Base-by-base conservation (phyloP, 352 stramenopile genomes). In the Phytophthora sp. region DNA sequence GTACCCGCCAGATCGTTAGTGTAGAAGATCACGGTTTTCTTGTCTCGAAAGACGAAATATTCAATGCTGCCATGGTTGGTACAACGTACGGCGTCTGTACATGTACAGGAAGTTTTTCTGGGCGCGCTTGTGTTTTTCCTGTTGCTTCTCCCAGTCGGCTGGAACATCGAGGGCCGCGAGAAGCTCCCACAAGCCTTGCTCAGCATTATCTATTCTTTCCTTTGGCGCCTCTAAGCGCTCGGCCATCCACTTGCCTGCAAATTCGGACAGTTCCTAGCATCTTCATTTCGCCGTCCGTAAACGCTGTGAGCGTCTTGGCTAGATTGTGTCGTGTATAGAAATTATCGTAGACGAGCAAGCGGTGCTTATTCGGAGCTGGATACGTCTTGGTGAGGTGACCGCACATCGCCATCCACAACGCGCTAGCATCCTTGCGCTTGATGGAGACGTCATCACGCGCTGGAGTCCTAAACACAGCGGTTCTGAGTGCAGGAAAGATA, bases 81-180 rank as follows among this genome's bases (percentile, higher is more conserved):
- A n/a, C 10, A 8, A 31, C 5, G 42, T 61, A 61, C 3, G 15
- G 7, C 2, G 51, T 59, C 21, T 59, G 51, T 2, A 26, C 18
- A 13, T 50, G 21, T 0, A 4, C 18, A 3, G 41, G 41, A 1
- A 61, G n/a, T 58, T 58, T 13, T 58, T 42, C 0, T 57, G 23
- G 3, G 34, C 49, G 21, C 54, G 17, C 5, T 62, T 53, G 26
- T 62, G 54, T 23, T 52, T 54, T n/a, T 62, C 43, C 26, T 62
- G 42, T 5, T 44, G 34, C 44, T 56, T 50, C 28, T 55, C 44
- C 37, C 43, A 55, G 10, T 1, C 44, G 0, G n/a, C 1, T 2
- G 35, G 5, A n/a, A 63, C 37, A 37, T 56, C 54, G 1, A 63
- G 0, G 1, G 44, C 54, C 0, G 54, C 35, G 11, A 56, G 12